phyloP scores from a whole-genome alignment of 768 basidiomycete genomes.

The Lactifluus pinguis region DNA sequence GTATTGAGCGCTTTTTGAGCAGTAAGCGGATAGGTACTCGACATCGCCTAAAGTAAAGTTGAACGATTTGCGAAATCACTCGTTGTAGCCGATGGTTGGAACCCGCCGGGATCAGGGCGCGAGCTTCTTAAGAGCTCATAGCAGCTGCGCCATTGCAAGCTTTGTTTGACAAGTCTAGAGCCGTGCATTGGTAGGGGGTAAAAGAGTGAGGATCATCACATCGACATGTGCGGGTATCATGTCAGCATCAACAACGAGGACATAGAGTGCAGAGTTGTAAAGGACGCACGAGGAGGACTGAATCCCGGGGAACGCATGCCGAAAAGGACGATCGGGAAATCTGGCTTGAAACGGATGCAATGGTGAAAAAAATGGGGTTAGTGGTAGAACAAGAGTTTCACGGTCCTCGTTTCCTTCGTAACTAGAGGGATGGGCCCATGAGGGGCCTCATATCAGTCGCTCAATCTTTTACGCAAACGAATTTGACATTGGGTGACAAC shows the following conservation, averaged over 20 bases:
- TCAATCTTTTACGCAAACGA: slow-evolving; percentile 12
- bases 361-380: slow-evolving; percentile 3
- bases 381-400: background rate
- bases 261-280: background rate
- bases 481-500: slow-evolving; percentile 13
- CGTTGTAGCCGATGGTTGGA: slow-evolving; percentile 7
- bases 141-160: background rate
- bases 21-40: background rate
- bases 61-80: slow-evolving; percentile 5
- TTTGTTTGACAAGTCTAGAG: background rate
- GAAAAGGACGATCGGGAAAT: slow-evolving; percentile 4
- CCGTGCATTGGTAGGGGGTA: background rate
- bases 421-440: slow-evolving; percentile 9
- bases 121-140: background rate
- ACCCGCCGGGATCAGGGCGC: slow-evolving; percentile 5
- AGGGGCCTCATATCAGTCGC: slow-evolving; percentile 6
- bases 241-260: slow-evolving; percentile 9
- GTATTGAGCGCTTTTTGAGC: background rate
- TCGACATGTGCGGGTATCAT: slow-evolving; percentile 8
- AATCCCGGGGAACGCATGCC: slow-evolving; percentile 8
- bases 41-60: slow-evolving; percentile 1
- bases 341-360: slow-evolving; percentile 4
- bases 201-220: slow-evolving; percentile 5
- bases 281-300: background rate
- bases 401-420: slow-evolving; percentile 9